A percentile compares a stretch with the other conserved stretches of the same genome.
phyloP scores from a whole-genome alignment of 129 eudicot genomes.

The Heracleum sosnowskyi region DNA sequence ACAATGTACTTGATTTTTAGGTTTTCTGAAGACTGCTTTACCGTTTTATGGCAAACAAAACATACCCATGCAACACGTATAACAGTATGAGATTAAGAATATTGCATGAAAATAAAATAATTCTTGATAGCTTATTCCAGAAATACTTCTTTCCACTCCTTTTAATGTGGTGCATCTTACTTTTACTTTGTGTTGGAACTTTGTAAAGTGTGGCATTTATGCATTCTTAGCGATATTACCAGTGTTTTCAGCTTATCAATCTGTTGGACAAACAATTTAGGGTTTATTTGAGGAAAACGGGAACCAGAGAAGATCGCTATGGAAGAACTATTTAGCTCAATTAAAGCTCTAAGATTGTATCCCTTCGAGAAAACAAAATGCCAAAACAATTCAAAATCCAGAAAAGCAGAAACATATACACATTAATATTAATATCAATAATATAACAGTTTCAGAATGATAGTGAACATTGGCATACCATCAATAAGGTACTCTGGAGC shows the following conservation, averaged over 20 bases:
- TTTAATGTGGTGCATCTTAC: background rate
- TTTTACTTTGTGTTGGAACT: background rate
- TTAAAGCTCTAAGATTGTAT: background rate
- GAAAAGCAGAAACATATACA: background rate
- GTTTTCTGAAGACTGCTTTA: background rate
- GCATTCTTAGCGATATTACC: background rate
- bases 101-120: background rate
- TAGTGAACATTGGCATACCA: slow-evolving; percentile 35
- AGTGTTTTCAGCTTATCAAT: background rate
- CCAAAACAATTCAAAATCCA: background rate
- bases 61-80: background rate
- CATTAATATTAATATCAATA: background rate
- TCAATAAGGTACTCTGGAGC: slow-evolving; percentile 87
- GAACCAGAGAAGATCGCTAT: background rate
- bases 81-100: background rate
- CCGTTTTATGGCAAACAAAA: background rate
- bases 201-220: background rate
- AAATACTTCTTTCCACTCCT: background rate
- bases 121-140: background rate
- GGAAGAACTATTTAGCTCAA: background rate
- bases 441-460: background rate
- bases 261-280: background rate
- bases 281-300: background rate
- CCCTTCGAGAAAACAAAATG: background rate
- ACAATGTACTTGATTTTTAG: background rate